phyloP scores from a whole-genome alignment of 1,284 basidiomycete species.

The Fomitopsis betulina region DNA sequence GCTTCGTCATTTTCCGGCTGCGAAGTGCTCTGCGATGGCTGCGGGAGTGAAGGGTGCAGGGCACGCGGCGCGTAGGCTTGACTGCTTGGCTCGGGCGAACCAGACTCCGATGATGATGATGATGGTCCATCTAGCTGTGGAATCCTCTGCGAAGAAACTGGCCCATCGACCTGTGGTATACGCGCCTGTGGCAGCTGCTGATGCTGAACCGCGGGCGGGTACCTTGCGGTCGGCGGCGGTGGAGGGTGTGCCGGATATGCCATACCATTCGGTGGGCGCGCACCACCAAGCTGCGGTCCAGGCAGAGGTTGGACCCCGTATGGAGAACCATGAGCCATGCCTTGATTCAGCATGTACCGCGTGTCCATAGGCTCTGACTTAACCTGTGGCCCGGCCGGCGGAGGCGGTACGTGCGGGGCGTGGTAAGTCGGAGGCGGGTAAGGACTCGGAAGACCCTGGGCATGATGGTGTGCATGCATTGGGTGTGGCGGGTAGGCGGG shows the following conservation, averaged over 20 bases:
- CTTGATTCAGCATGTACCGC: slow-evolving; percentile 51
- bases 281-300: slow-evolving; percentile 53
- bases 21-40: slow-evolving; percentile 25
- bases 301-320: slow-evolving; percentile 61
- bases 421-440: slow-evolving; percentile 23
- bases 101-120: slow-evolving; percentile 54
- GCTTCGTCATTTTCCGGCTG: slow-evolving; percentile 65
- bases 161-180: slow-evolving; percentile 68
- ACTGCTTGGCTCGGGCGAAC: slow-evolving; percentile 49
- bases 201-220: slow-evolving; percentile 12
- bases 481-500: slow-evolving; percentile 25
- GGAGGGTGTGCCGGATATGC: slow-evolving; percentile 17
- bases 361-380: slow-evolving; percentile 66
- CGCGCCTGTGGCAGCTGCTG: slow-evolving; percentile 23
- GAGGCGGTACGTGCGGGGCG: slow-evolving; percentile 41
- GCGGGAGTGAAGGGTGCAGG: slow-evolving; percentile 33
- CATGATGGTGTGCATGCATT: slow-evolving; percentile 18
- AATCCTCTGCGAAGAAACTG: slow-evolving; percentile 51
- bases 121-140: slow-evolving; percentile 44
- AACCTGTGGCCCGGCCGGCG: slow-evolving; percentile 39
- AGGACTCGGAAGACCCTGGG: slow-evolving; percentile 25
- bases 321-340: slow-evolving; percentile 26
- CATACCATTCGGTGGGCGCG: slow-evolving; percentile 37
- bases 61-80: slow-evolving; percentile 57
- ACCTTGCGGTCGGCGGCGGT: slow-evolving; percentile 23